phyloP scores from a whole-genome alignment of 768 basidiomycete species.

The Butyriboletus loyo region DNA sequence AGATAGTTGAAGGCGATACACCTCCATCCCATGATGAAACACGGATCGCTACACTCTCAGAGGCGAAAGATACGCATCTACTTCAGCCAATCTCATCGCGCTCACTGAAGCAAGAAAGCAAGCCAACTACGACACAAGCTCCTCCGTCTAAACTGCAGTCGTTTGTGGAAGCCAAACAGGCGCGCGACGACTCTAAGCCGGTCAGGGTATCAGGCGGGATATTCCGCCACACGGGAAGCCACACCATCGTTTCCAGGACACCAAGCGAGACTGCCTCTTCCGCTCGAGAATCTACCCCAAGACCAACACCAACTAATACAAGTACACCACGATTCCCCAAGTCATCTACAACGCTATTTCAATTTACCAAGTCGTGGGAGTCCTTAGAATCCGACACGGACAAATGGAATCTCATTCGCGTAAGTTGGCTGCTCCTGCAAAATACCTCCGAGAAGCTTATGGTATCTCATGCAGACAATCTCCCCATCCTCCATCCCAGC shows the following conservation, averaged over 20 bases:
- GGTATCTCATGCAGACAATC: conserved; percentile 42
- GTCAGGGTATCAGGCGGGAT: conserved; percentile 67
- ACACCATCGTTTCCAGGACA: conserved; percentile 50
- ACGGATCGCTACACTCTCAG: neutral
- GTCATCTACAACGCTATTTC: conserved; percentile 49
- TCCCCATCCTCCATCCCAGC: conserved; percentile 52
- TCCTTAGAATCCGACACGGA: conserved; percentile 37
- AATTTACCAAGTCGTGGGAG: conserved; percentile 63
- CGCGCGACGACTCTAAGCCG: conserved; percentile 44
- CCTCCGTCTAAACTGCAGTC: conserved; percentile 29
- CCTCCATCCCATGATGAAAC: conserved; percentile 1
- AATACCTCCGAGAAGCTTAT: neutral
- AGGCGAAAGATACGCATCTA: conserved; percentile 20
- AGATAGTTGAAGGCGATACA: conserved; percentile 45
- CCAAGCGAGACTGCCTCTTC: conserved; percentile 11
- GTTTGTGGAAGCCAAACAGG: conserved; percentile 59
- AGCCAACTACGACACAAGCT: conserved; percentile 1
- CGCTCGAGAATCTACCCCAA: neutral
- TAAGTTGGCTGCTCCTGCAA: conserved; percentile 32
- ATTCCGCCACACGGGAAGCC: conserved; percentile 61
- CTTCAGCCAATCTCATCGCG: conserved; percentile 43
- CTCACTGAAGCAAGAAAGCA: conserved; percentile 18
- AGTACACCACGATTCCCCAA: conserved; percentile 15
- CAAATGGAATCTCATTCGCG: conserved; percentile 59
- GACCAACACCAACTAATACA: neutral